Evolutionary conservation across 768 basidiomycete species (phyloP), one percentile per base, ranked within the genome.

Genomic region (Exsudoporus frostii): DNA sequence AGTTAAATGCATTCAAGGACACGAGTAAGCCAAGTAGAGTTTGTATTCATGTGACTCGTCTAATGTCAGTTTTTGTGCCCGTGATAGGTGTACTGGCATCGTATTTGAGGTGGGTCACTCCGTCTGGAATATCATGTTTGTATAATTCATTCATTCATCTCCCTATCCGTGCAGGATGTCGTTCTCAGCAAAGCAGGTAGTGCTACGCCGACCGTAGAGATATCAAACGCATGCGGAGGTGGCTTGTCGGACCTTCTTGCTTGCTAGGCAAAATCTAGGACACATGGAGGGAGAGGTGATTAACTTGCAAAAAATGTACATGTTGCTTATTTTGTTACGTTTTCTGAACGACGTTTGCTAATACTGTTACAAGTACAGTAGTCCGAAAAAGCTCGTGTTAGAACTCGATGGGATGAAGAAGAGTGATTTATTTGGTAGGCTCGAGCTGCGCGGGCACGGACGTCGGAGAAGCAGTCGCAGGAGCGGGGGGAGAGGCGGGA

Each of bases 361-460:
- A 42, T 49, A 9, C n/a, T n/a, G n/a, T 20, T 58, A 61, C 51
- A 41, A 55, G 34, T 56, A 64, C 47, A 51, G 15, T 13, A 36
- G 14, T 45, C 27, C 37, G 29, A 42, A 24, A 14, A 5, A 6
- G 15, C 25, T 42, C 8, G 20, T 11, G 13, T 22, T 22, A 20
- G 34, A 27, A 37, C 15, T 49, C 4, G 25, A 14, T n/a, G 15
- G 14, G 25, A 34, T 50, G 22, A 33, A 39, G 36, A 20, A 15
- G 17, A 24, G 38, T 17, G 7, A 36, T 17, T 41, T 53, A 50
- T 42, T 62, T 39, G 5, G 63, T 43, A 33, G 56, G 5, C 44
- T 60, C 41, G 19, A 63, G 27, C 39, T 61, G 47, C 19, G 42
- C 46, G 5, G 49, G 45, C n/a, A 40, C 45, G 4, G 49, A n/a